A percentile compares a stretch with the other conserved stretches of the same genome.
Conservation (phyloP, 2,329 filamentous ascomycete genomes). For the Apiospora arundinis region DNA sequence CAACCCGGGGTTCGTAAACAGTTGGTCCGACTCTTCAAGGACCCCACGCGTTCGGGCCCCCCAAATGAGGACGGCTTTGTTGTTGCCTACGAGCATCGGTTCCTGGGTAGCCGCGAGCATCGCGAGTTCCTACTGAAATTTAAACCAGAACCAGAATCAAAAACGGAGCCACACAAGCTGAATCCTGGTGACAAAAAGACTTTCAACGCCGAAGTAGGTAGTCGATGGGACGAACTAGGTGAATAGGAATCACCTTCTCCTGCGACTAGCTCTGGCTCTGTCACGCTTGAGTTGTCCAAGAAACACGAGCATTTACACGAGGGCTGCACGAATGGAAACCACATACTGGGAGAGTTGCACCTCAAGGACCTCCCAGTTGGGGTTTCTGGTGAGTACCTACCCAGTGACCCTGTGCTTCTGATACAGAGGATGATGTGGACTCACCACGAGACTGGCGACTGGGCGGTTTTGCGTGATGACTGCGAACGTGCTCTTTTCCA, state of each 20-base stretch:
- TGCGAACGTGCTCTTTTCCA: background rate
- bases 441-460: background rate
- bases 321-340: background rate
- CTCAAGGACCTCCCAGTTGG: background rate
- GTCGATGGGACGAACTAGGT: conserved; percentile 25
- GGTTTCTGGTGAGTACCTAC: background rate
- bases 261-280: background rate
- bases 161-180: conserved; percentile 28
- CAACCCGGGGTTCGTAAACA: background rate
- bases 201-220: conserved; percentile 19
- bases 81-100: conserved; percentile 36
- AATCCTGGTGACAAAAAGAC: too few relatives aligned
- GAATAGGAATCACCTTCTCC: background rate
- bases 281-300: background rate
- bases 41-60: conserved; percentile 30
- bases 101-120: conserved; percentile 41
- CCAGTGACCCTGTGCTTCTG: background rate
- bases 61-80: conserved; percentile 38
- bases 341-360: background rate
- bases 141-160: conserved; percentile 18
- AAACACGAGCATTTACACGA: background rate
- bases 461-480: background rate
- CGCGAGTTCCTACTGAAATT: conserved; percentile 38
- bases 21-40: conserved; percentile 40
- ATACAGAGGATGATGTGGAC: conserved; percentile 8